Evolutionary conservation across 306 rosid genomes (phyloP), one percentile per base, ranked within the genome.

Genomic region (Castanea crenata): DNA sequence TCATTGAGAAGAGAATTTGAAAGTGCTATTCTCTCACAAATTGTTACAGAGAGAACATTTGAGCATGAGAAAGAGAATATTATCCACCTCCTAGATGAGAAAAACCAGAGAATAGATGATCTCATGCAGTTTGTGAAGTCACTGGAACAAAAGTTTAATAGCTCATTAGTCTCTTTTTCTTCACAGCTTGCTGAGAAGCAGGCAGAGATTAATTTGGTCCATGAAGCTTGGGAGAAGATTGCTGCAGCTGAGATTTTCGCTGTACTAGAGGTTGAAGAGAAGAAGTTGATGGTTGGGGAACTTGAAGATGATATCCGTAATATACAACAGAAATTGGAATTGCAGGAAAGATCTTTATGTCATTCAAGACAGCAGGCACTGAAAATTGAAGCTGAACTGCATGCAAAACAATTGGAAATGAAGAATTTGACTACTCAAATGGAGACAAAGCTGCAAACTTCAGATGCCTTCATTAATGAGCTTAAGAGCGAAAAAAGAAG

Each of bases 221-320:
- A 84, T 31, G 89, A 88, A 69, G 88, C 86, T 71, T 90, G 91
- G 87, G 92, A 90, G 82, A 82, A 58, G 79, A 87, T 87, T 73
- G 71, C 86, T 38, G 81, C 87, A 76, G 91, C 89, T 35, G 89
- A 91, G 84, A 54, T 88, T 85, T 69, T 87, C 79, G 89, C 93
- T 61, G 79, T 78, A 10, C 56, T 86, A 55, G 93, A 91, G 85
- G 83, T 78, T 46, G 93, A 91, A 84, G 97, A 87, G 83, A 91
- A 89, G 73, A 91, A 91, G 77, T 79, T 89, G 76, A 86, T 87
- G 89, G 55, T 87, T 55, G 67, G 8, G 64, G 92, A 91, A 81
- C 93, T 93, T 44, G 93, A 93, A 78, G 88, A 84, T 27, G 87
- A 90, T 69, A 76, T 90, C 67, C 74, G 57, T 35, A 75, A 76